These are phyloP conservation scores for Ophiobolus disseminans DNA, from an alignment of 2,329 filamentous ascomycete species.

Conservation along the genomic window DNA sequence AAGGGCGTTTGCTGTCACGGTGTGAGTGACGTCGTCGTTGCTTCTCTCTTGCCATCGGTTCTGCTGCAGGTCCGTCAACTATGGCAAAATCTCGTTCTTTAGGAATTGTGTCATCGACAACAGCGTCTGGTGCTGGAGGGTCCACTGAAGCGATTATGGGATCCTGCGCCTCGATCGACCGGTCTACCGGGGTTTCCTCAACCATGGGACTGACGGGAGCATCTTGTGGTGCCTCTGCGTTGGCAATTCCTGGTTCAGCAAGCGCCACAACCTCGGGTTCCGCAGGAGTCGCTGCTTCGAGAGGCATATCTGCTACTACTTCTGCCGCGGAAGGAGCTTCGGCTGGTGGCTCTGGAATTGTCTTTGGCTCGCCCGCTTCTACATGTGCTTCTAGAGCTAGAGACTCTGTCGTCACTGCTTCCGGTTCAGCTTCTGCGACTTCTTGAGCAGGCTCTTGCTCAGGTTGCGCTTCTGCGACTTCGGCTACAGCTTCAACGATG, in stretches of 20 bases:
- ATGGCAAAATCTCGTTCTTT: constrained; percentile 38
- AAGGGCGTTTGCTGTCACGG: constrained; percentile 32
- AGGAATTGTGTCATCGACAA: constrained; percentile 8
- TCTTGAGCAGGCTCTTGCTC: constrained; percentile 5
- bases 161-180: neutral
- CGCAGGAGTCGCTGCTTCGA: too few relatives aligned
- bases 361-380: neutral
- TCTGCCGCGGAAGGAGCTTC: neutral
- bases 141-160: neutral
- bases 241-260: neutral
- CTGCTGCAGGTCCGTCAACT: constrained; percentile 27
- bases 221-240: neutral
- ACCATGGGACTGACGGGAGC: neutral
- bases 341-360: too few relatives aligned
- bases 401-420: too few relatives aligned
- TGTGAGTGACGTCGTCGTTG: constrained; percentile 40
- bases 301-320: neutral
- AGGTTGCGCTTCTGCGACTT: neutral
- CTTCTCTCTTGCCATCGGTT: constrained; percentile 33
- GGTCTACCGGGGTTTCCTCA: constrained; percentile 2
- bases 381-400: constrained; percentile 1
- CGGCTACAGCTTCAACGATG: constrained; percentile 3
- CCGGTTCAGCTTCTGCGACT: constrained; percentile 6
- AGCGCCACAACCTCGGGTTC: constrained; percentile 2
- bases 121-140: neutral